Evolutionary conservation across 2,329 filamentous ascomycete species (phyloP).

Genomic region (Botrytis elliptica): DNA sequence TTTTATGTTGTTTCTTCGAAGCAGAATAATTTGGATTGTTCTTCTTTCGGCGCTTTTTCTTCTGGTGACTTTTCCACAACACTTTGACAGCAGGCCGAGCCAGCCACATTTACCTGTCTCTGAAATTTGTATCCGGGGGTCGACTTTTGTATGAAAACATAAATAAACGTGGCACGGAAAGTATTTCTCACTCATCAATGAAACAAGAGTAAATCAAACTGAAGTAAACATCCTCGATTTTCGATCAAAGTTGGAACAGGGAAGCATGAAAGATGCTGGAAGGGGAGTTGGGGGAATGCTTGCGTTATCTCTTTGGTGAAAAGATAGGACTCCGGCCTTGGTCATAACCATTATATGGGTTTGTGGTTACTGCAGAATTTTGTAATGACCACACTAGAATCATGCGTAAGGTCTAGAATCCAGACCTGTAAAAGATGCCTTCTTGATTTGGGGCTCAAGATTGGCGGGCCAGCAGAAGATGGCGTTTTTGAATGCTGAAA

Average conservation of each 20-base stretch:
- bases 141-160: background rate
- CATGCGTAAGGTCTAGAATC: background rate
- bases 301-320: constrained; percentile 11
- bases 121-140: background rate
- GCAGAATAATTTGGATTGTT: background rate
- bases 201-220: background rate
- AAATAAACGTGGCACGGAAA: background rate
- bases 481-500: background rate
- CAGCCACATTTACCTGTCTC: constrained; percentile 9
- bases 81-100: background rate
- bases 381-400: background rate
- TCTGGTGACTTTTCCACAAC: background rate
- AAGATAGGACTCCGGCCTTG: constrained; percentile 2
- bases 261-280: background rate
- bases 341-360: background rate
- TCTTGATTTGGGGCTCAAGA: background rate
- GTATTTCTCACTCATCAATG: background rate
- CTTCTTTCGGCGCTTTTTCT: background rate
- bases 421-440: background rate
- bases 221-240: background rate
- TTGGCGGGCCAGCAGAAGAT: background rate
- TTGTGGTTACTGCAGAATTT: background rate
- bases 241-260: background rate
- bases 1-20: background rate
- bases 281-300: background rate